Conservation (phyloP, 129 eudicot species). For the Ambrosia trifida region DNA sequence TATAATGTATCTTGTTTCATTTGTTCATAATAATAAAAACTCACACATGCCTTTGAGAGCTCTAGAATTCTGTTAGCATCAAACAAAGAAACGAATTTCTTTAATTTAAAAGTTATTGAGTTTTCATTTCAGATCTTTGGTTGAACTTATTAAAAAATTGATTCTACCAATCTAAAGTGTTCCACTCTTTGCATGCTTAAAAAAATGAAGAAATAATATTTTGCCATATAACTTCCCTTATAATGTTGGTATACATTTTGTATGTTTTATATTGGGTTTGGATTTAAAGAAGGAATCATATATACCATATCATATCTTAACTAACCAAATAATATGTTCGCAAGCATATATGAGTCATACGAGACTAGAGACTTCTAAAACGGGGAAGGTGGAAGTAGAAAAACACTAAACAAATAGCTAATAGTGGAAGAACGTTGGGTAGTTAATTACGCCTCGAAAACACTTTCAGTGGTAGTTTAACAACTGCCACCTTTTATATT, state of each 20-base stretch:
- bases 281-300: too few species aligned
- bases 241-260: too few species aligned
- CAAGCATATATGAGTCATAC: conserved; percentile 17
- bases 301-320: conserved; percentile 17
- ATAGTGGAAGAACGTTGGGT: conserved; percentile 31
- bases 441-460: conserved; percentile 27
- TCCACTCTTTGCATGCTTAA: too few species aligned
- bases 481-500: conserved; percentile 30
- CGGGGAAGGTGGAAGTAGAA: conserved; percentile 21
- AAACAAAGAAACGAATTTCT: not conserved
- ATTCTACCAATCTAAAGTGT: too few species aligned
- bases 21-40: too few species aligned
- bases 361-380: conserved; percentile 20
- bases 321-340: not conserved
- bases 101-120: not conserved
- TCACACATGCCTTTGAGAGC: too few species aligned
- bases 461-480: conserved; percentile 28
- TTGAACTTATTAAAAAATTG: not conserved
- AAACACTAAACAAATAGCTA: conserved; percentile 25
- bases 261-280: too few species aligned
- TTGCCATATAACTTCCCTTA: too few species aligned
- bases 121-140: not conserved
- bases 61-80: not conserved
- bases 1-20: too few species aligned
- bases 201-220: too few species aligned